Percentiles rank a stretch among this genome's conserved stretches.
Evolutionary conservation across 345 rosid genomes (phyloP).

Genomic region (Moricandia moricandioides): DNA sequence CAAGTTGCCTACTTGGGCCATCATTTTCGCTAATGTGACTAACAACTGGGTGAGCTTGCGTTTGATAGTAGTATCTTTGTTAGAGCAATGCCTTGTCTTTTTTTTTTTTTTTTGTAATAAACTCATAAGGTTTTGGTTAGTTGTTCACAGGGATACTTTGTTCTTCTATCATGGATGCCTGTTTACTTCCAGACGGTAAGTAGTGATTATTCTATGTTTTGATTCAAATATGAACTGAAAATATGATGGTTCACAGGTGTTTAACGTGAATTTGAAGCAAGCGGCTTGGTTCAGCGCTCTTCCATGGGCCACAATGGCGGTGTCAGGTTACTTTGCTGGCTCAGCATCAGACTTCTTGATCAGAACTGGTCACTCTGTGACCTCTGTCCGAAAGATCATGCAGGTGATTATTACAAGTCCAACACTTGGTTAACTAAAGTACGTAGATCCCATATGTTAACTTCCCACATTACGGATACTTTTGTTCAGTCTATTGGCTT

Average conservation of each 20-base stretch:
- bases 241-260: slow-evolving; percentile 48
- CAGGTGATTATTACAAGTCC: slow-evolving; percentile 49
- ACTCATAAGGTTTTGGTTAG: slow-evolving; percentile 1
- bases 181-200: slow-evolving; percentile 85
- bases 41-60: slow-evolving; percentile 83
- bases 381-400: slow-evolving; percentile 82
- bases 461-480: not conserved
- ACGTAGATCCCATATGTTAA: no score
- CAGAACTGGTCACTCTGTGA: slow-evolving; percentile 70
- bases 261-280: slow-evolving; percentile 82
- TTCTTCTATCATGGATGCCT: slow-evolving; percentile 99
- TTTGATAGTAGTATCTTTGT: not conserved
- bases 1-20: slow-evolving; percentile 83
- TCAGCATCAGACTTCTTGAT: slow-evolving; percentile 64
- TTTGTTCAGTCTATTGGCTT: slow-evolving; percentile 71
- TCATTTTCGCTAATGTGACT: slow-evolving; percentile 76
- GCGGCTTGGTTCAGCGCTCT: slow-evolving; percentile 99
- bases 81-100: not conserved
- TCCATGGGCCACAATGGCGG: slow-evolving; percentile 96
- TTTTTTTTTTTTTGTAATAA: not conserved
- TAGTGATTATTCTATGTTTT: not conserved
- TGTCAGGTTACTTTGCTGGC: slow-evolving; percentile 80
- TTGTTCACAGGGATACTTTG: slow-evolving; percentile 81
- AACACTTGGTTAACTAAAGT: not conserved
- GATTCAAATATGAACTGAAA: not conserved